phyloP scores from a whole-genome alignment of 176 grass and related monocot species.

The Saccharum spontaneum region DNA sequence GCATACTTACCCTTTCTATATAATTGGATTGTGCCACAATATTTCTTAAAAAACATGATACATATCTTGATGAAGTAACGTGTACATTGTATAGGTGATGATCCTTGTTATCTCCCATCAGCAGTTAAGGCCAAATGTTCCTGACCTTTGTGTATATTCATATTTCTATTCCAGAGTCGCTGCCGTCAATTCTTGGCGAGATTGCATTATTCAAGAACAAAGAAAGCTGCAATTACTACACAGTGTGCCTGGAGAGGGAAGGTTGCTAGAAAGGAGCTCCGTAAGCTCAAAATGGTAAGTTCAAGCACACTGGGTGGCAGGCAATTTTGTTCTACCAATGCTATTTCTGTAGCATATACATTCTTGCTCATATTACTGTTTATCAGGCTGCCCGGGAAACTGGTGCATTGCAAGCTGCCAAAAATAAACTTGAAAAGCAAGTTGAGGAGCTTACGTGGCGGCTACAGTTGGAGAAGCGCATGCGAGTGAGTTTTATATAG shows the following conservation, averaged over 20 bases:
- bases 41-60: constrained; percentile 17
- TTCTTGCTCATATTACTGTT: constrained; percentile 37
- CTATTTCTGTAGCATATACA: constrained; percentile 19
- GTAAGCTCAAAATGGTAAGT: constrained; percentile 87
- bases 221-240: constrained; percentile 85
- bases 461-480: constrained; percentile 85
- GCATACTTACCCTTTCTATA: background rate
- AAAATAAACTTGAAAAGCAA: constrained; percentile 98
- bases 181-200: constrained; percentile 79
- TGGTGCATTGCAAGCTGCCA: constrained; percentile 93
- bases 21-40: constrained; percentile 4
- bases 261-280: constrained; percentile 88
- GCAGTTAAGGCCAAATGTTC: constrained; percentile 13
- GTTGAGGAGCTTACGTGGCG: constrained; percentile 94
- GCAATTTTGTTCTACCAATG: constrained; percentile 12
- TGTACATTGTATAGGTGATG: background rate
- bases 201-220: constrained; percentile 78
- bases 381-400: constrained; percentile 93
- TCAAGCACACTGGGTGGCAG: background rate
- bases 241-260: constrained; percentile 98
- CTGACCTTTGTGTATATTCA: constrained; percentile 15
- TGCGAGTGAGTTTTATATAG: constrained; percentile 68
- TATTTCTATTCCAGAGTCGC: constrained; percentile 64
- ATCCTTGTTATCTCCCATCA: background rate
- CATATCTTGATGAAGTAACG: constrained; percentile 7